A percentile compares a stretch with the other conserved stretches of the same genome.
Evolutionary conservation across 2,329 filamentous ascomycete genomes (phyloP).

Genomic region (Fusarium algeriense): DNA sequence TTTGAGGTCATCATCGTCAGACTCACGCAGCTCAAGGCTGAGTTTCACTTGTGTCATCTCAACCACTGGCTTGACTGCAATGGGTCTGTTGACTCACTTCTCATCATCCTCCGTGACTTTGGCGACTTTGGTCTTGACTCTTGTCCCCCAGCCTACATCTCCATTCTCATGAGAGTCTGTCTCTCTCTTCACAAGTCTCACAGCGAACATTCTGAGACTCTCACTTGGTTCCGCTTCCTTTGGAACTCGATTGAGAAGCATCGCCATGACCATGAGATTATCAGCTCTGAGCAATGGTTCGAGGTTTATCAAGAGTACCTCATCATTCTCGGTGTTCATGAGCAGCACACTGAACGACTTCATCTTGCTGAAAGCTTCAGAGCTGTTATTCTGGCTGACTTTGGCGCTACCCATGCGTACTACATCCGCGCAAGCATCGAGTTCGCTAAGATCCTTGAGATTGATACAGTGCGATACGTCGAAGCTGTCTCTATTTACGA

Average conservation of each 20-base stretch:
- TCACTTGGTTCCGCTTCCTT: slow-evolving; percentile 1
- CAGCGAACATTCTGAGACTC: neutral
- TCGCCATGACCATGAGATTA: neutral
- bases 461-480: neutral
- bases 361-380: neutral
- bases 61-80: neutral
- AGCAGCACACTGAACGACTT: neutral
- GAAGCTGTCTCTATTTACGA: slow-evolving; percentile 10
- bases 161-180: slow-evolving; percentile 1
- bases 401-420: neutral
- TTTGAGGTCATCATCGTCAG: neutral
- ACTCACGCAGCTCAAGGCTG: neutral
- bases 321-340: neutral
- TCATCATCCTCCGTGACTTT: neutral
- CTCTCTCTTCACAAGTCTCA: neutral
- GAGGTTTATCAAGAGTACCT: slow-evolving; percentile 11
- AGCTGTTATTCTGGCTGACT: neutral
- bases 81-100: neutral
- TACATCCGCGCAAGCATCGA: neutral
- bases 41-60: neutral
- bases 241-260: slow-evolving; percentile 11
- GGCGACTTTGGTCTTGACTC: slow-evolving; percentile 4
- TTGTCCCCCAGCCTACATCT: slow-evolving; percentile 1
- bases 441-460: neutral
- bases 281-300: slow-evolving; percentile 6